Evolutionary conservation across 768 basidiomycete genomes (phyloP).

Genomic region (Solioccasus polychromus): DNA sequence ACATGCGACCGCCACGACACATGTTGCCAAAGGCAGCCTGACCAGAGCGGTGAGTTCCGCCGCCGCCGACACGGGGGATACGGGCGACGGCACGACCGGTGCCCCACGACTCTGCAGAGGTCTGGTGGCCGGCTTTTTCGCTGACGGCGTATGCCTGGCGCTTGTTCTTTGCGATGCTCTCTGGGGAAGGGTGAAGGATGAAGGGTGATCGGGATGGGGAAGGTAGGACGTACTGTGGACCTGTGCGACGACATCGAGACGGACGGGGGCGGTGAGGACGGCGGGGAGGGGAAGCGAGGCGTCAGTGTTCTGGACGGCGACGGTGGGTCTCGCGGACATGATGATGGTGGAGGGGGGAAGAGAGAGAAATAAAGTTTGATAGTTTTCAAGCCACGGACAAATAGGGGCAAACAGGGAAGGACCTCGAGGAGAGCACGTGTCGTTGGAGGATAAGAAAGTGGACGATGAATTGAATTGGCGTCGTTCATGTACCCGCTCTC

Average conservation of each 20-base stretch:
- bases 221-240: slow-evolving; percentile 87
- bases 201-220: background rate
- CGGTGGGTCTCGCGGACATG: slow-evolving; percentile 31
- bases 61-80: slow-evolving; percentile 99
- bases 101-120: slow-evolving; percentile 99
- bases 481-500: slow-evolving; percentile 35
- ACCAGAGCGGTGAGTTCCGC: slow-evolving; percentile 97
- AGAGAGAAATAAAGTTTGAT: slow-evolving; percentile 24
- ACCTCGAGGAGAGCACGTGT: slow-evolving; percentile 32
- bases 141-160: slow-evolving; percentile 96
- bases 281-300: slow-evolving; percentile 90
- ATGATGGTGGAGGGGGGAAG: background rate
- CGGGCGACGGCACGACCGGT: slow-evolving; percentile 99
- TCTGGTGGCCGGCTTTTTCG: slow-evolving; percentile 99
- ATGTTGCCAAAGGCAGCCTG: slow-evolving; percentile 99
- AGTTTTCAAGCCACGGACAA: slow-evolving; percentile 30
- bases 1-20: slow-evolving; percentile 99
- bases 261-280: slow-evolving; percentile 96
- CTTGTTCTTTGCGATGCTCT: slow-evolving; percentile 97
- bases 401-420: slow-evolving; percentile 29
- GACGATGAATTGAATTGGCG: no score
- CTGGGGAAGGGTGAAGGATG: slow-evolving; percentile 39
- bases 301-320: slow-evolving; percentile 64
- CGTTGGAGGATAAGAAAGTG: slow-evolving; percentile 26
- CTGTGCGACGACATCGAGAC: slow-evolving; percentile 96